phyloP scores from a whole-genome alignment of 441 rosid species.

The Lepidium campestre region DNA sequence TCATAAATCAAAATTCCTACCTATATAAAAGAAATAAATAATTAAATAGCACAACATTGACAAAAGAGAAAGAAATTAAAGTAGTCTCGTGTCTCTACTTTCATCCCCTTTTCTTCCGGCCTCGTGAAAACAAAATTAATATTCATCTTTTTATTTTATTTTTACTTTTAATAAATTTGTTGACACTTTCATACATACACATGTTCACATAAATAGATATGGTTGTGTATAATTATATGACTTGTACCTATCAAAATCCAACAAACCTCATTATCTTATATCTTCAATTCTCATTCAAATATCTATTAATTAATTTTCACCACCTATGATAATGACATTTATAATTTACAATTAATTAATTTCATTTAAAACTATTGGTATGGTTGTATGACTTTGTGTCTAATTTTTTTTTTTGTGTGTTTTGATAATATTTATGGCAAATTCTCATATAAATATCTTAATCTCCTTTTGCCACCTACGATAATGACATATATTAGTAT shows the following conservation, averaged over 20 bases:
- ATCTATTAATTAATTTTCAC: constrained; percentile 5
- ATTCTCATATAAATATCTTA: constrained; percentile 16
- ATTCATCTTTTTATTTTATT: not conserved
- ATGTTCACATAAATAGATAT: constrained; percentile 21
- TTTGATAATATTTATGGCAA: constrained; percentile 2
- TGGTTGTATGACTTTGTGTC: constrained; percentile 14
- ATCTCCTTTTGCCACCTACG: constrained; percentile 6
- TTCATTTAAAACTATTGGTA: not conserved
- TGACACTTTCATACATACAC: not conserved
- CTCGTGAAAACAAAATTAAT: constrained; percentile 30
- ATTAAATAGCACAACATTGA: constrained; percentile 22
- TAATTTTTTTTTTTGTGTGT: too few species aligned
- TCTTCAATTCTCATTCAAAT: constrained; percentile 12
- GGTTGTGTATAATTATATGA: constrained; percentile 16
- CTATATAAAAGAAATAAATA: not conserved
- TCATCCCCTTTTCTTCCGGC: constrained; percentile 23
- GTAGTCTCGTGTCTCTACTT: constrained; percentile 25
- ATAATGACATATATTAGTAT: not conserved
- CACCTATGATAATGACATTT: constrained; percentile 14
- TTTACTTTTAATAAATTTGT: not conserved
- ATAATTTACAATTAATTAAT: not conserved
- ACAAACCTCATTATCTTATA: not conserved
- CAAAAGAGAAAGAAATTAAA: constrained; percentile 24
- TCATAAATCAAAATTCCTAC: not conserved
- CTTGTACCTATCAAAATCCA: constrained; percentile 18